Base-by-base conservation (phyloP, 768 basidiomycete species). In the Phylloporus sp. region DNA sequence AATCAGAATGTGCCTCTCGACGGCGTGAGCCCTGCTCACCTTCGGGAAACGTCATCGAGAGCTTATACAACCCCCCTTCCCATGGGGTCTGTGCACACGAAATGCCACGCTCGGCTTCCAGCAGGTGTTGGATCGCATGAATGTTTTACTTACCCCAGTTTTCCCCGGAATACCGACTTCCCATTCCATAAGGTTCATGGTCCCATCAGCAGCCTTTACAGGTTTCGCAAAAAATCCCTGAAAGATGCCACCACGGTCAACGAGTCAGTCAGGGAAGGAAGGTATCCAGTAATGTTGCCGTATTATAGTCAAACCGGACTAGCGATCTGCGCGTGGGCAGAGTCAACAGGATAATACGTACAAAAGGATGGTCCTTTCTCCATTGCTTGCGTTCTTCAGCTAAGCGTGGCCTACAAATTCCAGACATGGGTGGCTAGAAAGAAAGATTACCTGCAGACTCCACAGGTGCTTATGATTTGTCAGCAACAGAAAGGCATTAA, bases 131-230 rank as follows among this genome's bases (percentile, higher is more conserved):
- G 42, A 45, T 40, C 32, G 44, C 49, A 49, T 35, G 43, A 45
- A 43, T 29, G 46, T 48, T 29, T 29, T n/a, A 29, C 90, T 72
- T 71, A 97, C 97, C 53, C 78, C 78, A 44, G 78, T 57, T 73
- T 97, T 98, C 26, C 97, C 97, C 16, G 97, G 97, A 60, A 99
- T 98, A 22, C 97, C 97, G 2, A 97, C 94, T 68, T 98, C 97
- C 97, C 97, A 99, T 68, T 92, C 85, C 82, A 98, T 84, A 43
- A 99, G 76, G 70, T 98, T 95, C 84, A 97, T 86, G 3, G 93
- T 88, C 16, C 95, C 93, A 72, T 99, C 97, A 22, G 83, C 66
- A 18, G 85, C 80, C 72, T 99, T 99, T 40, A 80, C 76, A 22
- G 97, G 97, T 67, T 91, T 90, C 35, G 97, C 97, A 65, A 88